Evolutionary conservation across 1,284 basidiomycete genomes (phyloP), one percentile per base, ranked within the genome.

Genomic region (Ustanciosporium gigantosporum): DNA sequence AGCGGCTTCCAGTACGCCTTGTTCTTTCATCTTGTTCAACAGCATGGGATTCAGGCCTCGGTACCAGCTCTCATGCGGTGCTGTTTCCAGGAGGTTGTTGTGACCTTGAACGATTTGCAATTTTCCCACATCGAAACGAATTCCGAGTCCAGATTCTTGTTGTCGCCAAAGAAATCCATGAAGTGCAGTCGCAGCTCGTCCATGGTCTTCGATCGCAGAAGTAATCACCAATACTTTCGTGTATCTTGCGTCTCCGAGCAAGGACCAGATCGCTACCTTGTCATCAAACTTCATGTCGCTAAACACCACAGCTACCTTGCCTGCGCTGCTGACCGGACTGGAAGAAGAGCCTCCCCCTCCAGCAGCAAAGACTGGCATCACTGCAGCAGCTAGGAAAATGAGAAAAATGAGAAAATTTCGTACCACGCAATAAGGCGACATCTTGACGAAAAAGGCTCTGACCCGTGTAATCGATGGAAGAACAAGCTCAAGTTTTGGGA

Each of bases 231-330:
- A 14, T 3, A 56, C 58, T 20, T 34, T 41, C 17, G 19, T 20
- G 37, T 61, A 61, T 8, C 36, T 34, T 7, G 4, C 23, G 20
- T 56, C 45, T 6, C 43, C 27, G 7, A 61, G 40, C 21, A 61
- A 31, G 15, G 47, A 37, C 51, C 58, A 61, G 2, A 61, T n/a
- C 5, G 58, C 58, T 2, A 35, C 58, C 37, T 61, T 61, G 44
- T 61, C 58, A 39, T 61, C 58, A 20, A 61, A 56, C 34, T 61
- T 61, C 36, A 61, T 47, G 22, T 61, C 58, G 31, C 40, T 41
- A 23, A 61, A 61, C 3, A 48, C 52, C 3, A 61, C 51, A 1
- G 55, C 55, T 8, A 42, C 51, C 17, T 19, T 36, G 27, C 27
- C n/a, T n/a, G n/a, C n/a, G n/a, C n/a, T n/a, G n/a, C n/a, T n/a